These are phyloP conservation scores for Fomitopsis serialis DNA, from an alignment of 768 basidiomycete genomes.

Conservation along the genomic window DNA sequence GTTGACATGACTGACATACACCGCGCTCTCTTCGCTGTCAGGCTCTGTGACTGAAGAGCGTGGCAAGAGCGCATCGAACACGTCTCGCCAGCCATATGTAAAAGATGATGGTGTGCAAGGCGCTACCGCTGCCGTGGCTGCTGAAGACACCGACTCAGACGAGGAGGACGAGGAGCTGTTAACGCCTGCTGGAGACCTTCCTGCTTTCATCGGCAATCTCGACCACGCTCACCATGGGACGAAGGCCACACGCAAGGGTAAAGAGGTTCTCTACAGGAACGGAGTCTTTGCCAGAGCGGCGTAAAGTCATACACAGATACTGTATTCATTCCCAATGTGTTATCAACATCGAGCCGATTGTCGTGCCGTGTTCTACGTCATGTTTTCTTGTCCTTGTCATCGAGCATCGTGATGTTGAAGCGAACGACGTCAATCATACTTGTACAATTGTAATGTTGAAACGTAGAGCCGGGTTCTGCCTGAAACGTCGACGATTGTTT, in stretches of 20 bases:
- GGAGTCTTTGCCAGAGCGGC: too few species aligned
- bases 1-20: too few species aligned
- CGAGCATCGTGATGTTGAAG: too few species aligned
- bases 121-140: neutral
- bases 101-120: neutral
- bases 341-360: neutral
- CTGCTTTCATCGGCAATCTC: neutral
- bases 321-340: neutral
- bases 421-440: too few species aligned
- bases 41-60: too few species aligned
- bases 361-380: neutral
- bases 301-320: neutral
- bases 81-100: too few species aligned
- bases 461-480: too few species aligned
- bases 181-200: slow-evolving; percentile 7
- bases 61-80: too few species aligned
- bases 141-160: neutral
- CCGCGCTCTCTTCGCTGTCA: too few species aligned
- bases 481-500: too few species aligned
- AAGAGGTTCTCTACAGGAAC: neutral
- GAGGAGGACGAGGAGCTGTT: slow-evolving; percentile 7
- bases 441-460: too few species aligned
- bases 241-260: neutral
- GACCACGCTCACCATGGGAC: neutral
- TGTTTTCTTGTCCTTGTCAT: neutral